Base-by-base conservation (phyloP, 305 asterid species). In the Fraxinus dipetala region DNA sequence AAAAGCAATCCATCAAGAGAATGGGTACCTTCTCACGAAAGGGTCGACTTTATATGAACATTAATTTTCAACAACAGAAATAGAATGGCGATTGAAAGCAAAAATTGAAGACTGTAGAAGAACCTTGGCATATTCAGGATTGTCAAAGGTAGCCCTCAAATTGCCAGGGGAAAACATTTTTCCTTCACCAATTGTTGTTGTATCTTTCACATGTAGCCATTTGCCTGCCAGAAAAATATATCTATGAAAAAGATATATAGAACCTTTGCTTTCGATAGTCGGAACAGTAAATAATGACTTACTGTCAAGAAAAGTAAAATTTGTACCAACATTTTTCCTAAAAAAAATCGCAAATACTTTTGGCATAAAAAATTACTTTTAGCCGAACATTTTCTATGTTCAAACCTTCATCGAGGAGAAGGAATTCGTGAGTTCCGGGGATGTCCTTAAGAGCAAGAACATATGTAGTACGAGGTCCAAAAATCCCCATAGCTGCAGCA, bases 401-500 rank as follows among this genome's bases (percentile, higher is more conserved):
- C 69, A 51, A 35, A 94, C 98, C 99, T 87, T 96, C 99, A 73
- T 96, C 98, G 0, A 96, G 99, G 65, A 96, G 93, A 84, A 96
- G 98, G 83, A 96, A 96, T 77, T 96, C 99, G 76, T 95, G 98
- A 31, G 99, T 95, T 16, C 99, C 98, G 0, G 99, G 98, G 40
- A 76, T 30, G 82, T 94, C 98, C 83, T 95, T 94, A 73, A 95
- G 94, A 51, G 99, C 98, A 81, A 95, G 92, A 87, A 94, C 98
- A 61, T 95, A 95, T 0, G 99, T 95, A 4, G 99, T 93, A 59
- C 98, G 88, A 6, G 99, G 99, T 75, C 99, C 99, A 11, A 85
- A 95, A 72, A 95, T 95, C 38, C 99, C 99, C 99, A 95, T 95
- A n/a, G 99, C 99, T 30, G 99, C 94, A 79, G 99, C 99, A 73